Conservation (phyloP, 1,284 basidiomycete genomes). For the Cryptococcus sp. region DNA sequence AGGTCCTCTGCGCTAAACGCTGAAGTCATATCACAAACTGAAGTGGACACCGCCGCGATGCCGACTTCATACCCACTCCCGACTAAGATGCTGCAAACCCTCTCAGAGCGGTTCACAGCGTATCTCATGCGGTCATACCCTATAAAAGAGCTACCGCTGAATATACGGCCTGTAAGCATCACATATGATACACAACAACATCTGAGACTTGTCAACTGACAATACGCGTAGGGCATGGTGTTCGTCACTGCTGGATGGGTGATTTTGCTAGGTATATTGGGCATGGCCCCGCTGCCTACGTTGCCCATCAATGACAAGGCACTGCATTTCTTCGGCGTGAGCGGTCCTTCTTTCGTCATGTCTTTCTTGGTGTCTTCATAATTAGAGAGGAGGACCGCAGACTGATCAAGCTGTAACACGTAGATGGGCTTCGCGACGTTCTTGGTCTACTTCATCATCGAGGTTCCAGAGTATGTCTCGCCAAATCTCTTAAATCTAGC, state of each 20-base stretch:
- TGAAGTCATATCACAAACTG: too few relatives aligned
- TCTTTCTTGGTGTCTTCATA: background rate
- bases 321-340: constrained; percentile 51
- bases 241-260: constrained; percentile 49
- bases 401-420: too few relatives aligned
- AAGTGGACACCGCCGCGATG: constrained; percentile 2
- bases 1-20: too few relatives aligned
- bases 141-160: constrained; percentile 40
- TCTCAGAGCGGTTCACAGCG: constrained; percentile 31
- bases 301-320: constrained; percentile 52
- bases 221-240: constrained; percentile 38
- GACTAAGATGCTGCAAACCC: constrained; percentile 34
- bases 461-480: constrained; percentile 49
- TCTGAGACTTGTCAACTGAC: background rate
- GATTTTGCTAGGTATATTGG: constrained; percentile 46
- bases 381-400: background rate
- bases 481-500: background rate
- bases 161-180: constrained; percentile 46
- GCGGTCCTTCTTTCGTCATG: constrained; percentile 8
- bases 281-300: constrained; percentile 47
- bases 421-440: constrained; percentile 52
- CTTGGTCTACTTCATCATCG: constrained; percentile 48
- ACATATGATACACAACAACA: too few relatives aligned
- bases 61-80: constrained; percentile 38
- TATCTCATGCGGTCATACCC: constrained; percentile 39